These are phyloP conservation scores for Allantophomopsis cytisporea DNA, from an alignment of 2,329 filamentous ascomycete species.

Conservation along the genomic window DNA sequence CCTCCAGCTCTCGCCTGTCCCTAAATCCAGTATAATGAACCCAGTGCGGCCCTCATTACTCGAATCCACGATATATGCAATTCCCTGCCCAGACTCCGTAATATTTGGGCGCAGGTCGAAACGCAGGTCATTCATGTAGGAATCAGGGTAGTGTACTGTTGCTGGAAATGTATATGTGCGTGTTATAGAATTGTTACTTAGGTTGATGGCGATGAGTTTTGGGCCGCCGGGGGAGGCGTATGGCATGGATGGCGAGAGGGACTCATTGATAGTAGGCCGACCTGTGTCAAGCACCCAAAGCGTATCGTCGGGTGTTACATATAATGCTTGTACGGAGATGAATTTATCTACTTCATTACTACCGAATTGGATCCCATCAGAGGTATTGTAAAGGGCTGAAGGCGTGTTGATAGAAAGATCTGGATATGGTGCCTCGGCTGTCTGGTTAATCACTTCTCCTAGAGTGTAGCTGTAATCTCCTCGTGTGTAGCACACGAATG, in stretches of 20 bases:
- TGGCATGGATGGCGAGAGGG: slow-evolving; percentile 22
- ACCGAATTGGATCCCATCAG: slow-evolving; percentile 27
- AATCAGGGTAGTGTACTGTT: slow-evolving; percentile 27
- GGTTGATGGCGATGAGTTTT: slow-evolving; percentile 27
- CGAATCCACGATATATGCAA: slow-evolving; percentile 30
- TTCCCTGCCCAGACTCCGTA: slow-evolving; percentile 22
- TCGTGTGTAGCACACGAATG: slow-evolving; percentile 30
- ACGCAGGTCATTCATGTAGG: slow-evolving; percentile 30
- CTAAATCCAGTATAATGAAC: slow-evolving; percentile 30
- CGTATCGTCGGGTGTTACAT: slow-evolving; percentile 28
- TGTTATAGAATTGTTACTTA: slow-evolving; percentile 20
- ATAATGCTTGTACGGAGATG: slow-evolving; percentile 29
- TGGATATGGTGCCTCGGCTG: slow-evolving; percentile 31
- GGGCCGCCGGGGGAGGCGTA: slow-evolving; percentile 29
- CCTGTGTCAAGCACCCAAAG: slow-evolving; percentile 31
- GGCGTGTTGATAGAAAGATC: slow-evolving; percentile 23
- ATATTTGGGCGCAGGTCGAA: slow-evolving; percentile 28
- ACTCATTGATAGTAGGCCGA: slow-evolving; percentile 25
- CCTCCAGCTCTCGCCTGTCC: slow-evolving; percentile 25
- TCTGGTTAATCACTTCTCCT: slow-evolving; percentile 30
- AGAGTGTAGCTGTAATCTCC: slow-evolving; percentile 30
- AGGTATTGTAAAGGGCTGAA: slow-evolving; percentile 8
- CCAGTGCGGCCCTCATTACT: slow-evolving; percentile 29
- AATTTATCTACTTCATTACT: slow-evolving; percentile 25
- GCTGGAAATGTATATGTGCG: slow-evolving; percentile 26